These are phyloP conservation scores for Apiotrichum mycotoxinovorans DNA, from an alignment of 1,284 basidiomycete species.

Conservation along the genomic window DNA sequence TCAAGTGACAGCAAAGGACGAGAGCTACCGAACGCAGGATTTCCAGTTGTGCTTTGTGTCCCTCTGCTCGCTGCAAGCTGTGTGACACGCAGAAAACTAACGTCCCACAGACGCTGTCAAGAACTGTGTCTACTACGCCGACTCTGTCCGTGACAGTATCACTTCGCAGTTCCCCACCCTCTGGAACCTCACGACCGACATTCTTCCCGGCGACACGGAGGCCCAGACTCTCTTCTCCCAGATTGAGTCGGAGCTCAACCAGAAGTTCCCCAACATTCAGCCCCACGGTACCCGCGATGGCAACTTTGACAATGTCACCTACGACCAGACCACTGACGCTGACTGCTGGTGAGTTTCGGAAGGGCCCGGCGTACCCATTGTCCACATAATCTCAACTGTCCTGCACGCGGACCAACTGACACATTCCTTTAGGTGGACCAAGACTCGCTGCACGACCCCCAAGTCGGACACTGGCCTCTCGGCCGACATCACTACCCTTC, in stretches of 20 bases:
- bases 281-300: conserved; percentile 41
- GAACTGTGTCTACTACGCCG: conserved; percentile 41
- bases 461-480: conserved; percentile 31
- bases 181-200: conserved; percentile 46
- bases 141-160: conserved; percentile 30
- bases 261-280: conserved; percentile 29
- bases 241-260: conserved; percentile 39
- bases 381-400: conserved; percentile 2
- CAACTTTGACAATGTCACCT: conserved; percentile 32
- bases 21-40: too few species aligned
- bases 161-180: conserved; percentile 40
- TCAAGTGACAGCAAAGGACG: neutral
- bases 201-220: conserved; percentile 47
- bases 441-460: conserved; percentile 43
- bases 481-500: conserved; percentile 47
- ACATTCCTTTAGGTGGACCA: conserved; percentile 51
- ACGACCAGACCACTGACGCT: conserved; percentile 31
- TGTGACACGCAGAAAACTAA: neutral
- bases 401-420: conserved; percentile 11
- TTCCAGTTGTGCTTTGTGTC: too few species aligned
- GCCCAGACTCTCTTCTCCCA: conserved; percentile 40
- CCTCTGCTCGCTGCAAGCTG: neutral
- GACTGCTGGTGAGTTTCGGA: conserved; percentile 17
- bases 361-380: too few species aligned
- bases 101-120: conserved; percentile 13